These are phyloP conservation scores for Fusarium pseudocircinatum DNA, from an alignment of 2,329 filamentous ascomycete genomes.

Conservation along the genomic window DNA sequence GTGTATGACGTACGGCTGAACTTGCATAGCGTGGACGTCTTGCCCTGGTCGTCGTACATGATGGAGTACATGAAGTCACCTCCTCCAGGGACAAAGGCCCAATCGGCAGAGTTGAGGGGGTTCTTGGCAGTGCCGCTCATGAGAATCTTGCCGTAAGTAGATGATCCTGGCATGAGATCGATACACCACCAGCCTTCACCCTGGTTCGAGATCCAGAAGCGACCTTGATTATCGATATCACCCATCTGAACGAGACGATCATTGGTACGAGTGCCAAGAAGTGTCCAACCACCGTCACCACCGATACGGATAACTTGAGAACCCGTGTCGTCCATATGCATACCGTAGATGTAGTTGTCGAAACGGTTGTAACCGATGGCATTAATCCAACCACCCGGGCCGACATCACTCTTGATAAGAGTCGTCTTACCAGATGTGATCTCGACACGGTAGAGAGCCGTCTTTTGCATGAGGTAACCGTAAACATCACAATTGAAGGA, in stretches of 20 bases:
- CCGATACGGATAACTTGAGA: conserved; percentile 39
- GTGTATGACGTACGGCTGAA: conserved; percentile 34
- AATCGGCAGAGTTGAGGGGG: conserved; percentile 25
- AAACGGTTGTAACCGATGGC: conserved; percentile 35
- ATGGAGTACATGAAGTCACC: conserved; percentile 38
- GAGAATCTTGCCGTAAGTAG: conserved; percentile 33
- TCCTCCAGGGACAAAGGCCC: conserved; percentile 41
- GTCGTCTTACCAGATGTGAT: conserved; percentile 28
- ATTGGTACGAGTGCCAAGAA: conserved; percentile 23
- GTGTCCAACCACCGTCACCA: conserved; percentile 30
- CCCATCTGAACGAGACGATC: conserved; percentile 33
- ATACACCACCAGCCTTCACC: conserved; percentile 38
- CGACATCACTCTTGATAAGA: conserved; percentile 20
- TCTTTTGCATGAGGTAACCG: conserved; percentile 34
- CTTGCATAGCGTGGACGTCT: conserved; percentile 22
- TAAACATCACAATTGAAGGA: conserved; percentile 29
- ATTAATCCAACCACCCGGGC: conserved; percentile 36
- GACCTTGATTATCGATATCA: conserved; percentile 38
- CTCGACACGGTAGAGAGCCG: conserved; percentile 28
- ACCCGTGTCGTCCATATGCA: conserved; percentile 11
- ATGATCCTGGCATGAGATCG: conserved; percentile 32
- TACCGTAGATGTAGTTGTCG: conserved; percentile 37
- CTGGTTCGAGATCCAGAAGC: conserved; percentile 36
- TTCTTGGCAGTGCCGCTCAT: conserved; percentile 24
- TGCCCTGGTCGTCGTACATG: conserved; percentile 1